These are phyloP conservation scores for Blastobotrys petasosporus DNA, from an alignment of 1,139 yeast species.

Conservation along the genomic window DNA sequence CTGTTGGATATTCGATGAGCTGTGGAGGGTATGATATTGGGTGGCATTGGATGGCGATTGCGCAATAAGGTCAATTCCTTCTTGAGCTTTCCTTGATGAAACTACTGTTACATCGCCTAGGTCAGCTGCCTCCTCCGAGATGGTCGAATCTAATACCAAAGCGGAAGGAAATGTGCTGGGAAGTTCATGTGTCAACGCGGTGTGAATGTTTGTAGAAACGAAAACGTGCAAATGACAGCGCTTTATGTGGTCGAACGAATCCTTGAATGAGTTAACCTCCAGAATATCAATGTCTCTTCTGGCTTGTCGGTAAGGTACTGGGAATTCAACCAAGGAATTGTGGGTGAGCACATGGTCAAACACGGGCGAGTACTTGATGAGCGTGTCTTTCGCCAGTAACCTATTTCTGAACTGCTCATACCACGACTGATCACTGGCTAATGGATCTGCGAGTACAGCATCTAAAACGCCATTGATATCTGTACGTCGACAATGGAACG, in stretches of 20 bases:
- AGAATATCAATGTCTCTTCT: conserved; percentile 24
- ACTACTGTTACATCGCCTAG: conserved; percentile 15
- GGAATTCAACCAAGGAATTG: conserved; percentile 34
- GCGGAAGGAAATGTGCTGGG: conserved; percentile 22
- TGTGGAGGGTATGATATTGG: conserved; percentile 21
- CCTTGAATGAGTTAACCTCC: conserved; percentile 31
- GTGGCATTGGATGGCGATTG: conserved; percentile 30
- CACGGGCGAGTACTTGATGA: conserved; percentile 28
- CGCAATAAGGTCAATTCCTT: conserved; percentile 26
- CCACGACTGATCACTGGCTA: conserved; percentile 33
- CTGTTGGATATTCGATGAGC: conserved; percentile 24
- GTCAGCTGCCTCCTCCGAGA: conserved; percentile 6
- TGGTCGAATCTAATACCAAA: conserved; percentile 22
- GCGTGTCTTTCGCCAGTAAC: conserved; percentile 31
- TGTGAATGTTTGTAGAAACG: conserved; percentile 20
- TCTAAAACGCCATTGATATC: conserved; percentile 29
- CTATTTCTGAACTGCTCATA: conserved; percentile 26
- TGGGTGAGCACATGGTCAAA: conserved; percentile 33
- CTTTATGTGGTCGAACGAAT: conserved; percentile 29
- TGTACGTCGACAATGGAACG: conserved; percentile 25
- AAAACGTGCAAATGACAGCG: conserved; percentile 31
- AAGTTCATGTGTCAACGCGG: conserved; percentile 17
- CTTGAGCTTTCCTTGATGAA: conserved; percentile 23
- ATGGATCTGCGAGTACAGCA: conserved; percentile 34
- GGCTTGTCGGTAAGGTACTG: conserved; percentile 28